Evolutionary conservation across 2,329 filamentous ascomycete genomes (phyloP).

Genomic region (Ophioceras dolichostomum): DNA sequence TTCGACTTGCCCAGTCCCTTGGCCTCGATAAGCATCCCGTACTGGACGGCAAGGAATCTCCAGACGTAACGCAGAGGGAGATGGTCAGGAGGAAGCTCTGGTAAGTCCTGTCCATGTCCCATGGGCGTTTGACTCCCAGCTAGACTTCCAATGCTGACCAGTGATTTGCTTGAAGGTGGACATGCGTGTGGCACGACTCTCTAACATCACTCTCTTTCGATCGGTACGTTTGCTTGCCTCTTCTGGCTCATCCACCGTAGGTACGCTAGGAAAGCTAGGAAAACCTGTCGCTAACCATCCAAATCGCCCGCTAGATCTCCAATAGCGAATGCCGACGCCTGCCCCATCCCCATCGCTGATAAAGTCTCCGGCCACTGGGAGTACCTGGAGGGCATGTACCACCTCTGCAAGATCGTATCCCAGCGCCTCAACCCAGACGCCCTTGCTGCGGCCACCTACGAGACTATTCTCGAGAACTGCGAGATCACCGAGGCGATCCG

Average conservation of each 20-base stretch:
- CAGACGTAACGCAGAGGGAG: constrained; percentile 37
- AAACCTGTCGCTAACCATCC: background rate
- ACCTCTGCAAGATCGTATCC: constrained; percentile 49
- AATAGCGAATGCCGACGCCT: constrained; percentile 48
- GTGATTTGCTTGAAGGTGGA: constrained; percentile 30
- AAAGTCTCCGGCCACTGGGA: constrained; percentile 34
- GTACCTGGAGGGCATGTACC: constrained; percentile 55
- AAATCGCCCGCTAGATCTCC: too few species aligned
- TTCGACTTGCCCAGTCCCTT: constrained; percentile 51
- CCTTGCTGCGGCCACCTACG: constrained; percentile 33
- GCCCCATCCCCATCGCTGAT: constrained; percentile 35
- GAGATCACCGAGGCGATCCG: constrained; percentile 39
- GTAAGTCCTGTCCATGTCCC: constrained; percentile 18
- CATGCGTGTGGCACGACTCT: constrained; percentile 55
- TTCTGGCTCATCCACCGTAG: too few species aligned
- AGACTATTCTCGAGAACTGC: constrained; percentile 46
- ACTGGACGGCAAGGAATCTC: constrained; percentile 31
- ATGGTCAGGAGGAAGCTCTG: constrained; percentile 43
- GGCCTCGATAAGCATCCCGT: constrained; percentile 41
- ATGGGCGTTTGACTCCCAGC: background rate
- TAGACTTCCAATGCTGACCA: background rate
- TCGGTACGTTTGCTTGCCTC: constrained; percentile 25
- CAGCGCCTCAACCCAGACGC: constrained; percentile 43
- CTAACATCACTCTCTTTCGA: constrained; percentile 55
- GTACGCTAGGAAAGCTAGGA: too few species aligned